Base-by-base conservation (phyloP, 2,329 filamentous ascomycete genomes). In the Dactylellina cionopaga region DNA sequence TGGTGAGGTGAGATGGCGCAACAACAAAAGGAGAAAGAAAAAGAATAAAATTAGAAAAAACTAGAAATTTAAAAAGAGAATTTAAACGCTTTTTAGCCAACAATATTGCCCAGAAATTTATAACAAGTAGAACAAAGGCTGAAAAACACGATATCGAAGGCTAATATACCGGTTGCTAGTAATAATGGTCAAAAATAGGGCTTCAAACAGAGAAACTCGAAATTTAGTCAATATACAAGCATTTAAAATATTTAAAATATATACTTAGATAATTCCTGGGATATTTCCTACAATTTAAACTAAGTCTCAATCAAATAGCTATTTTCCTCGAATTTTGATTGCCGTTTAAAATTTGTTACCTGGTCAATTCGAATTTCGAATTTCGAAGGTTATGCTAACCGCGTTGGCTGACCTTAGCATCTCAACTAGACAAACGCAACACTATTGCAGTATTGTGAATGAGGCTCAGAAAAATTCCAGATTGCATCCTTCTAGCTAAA, bases 231-330 rank as follows among this genome's bases (percentile, higher is more conserved):
- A 1, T 11, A n/a, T 2, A 33, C 4, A 5, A 19, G 5, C 4
- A 19, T 6, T 37, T 11, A 58, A 46, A 46, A 13, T 58, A 43
- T 15, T 2, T 58, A n/a, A 58, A 58, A 19, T 11, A 44, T 43
- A 44, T 58, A 25, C n/a, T n/a, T n/a, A n/a, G n/a, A n/a, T 44
- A 31, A 31, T 10, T 27, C 35, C 29, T 6, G 7, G 17, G 6
- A 6, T 3, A 5, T 15, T 44, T 58, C 9, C 44, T 9, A 22
- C 27, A 13, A 39, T 51, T 62, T 49, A 25, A 62, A 25, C 1
- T 13, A 47, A 59, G 6, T 62, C 51, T 51, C 13, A 51, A 25
- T 10, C 1, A 62, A 62, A 49, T 37, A 39, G 29, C 15, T 62
- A 17, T 29, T 37, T 62, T 39, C 11, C 9, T 24, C 11, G 31